phyloP scores from a whole-genome alignment of 371 early-diverging fungal genomes.

The Apophysomyces ossiformis region DNA sequence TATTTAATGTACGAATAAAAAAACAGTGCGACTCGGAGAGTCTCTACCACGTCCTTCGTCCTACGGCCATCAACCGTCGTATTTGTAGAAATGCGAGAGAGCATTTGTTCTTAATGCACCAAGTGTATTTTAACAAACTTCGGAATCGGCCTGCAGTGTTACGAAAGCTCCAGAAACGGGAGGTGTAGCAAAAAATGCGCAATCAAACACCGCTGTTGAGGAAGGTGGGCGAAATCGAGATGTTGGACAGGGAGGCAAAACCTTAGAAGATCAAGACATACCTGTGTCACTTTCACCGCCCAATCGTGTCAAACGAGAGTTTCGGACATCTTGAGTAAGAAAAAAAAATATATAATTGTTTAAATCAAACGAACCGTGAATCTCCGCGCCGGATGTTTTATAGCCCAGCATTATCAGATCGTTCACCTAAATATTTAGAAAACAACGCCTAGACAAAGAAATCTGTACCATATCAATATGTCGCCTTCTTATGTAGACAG shows the following conservation, averaged over 20 bases:
- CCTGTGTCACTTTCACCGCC: neutral
- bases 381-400: constrained; percentile 2
- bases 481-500: neutral
- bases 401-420: neutral
- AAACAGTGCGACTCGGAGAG: no score
- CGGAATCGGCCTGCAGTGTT: constrained; percentile 1
- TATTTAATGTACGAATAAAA: no score
- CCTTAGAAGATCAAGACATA: neutral
- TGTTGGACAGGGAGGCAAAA: neutral
- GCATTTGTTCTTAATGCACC: no score
- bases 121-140: neutral
- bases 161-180: neutral
- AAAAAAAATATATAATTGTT: neutral
- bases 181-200: constrained; percentile 11
- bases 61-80: no score
- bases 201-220: constrained; percentile 4
- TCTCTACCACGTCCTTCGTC: no score
- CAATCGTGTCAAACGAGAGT: neutral
- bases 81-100: no score
- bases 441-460: neutral
- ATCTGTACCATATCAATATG: neutral
- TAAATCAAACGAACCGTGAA: neutral
- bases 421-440: neutral
- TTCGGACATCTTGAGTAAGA: neutral
- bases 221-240: neutral